These are phyloP conservation scores for Fusarium veterinarium DNA, from an alignment of 2,329 filamentous ascomycete species.

Conservation along the genomic window DNA sequence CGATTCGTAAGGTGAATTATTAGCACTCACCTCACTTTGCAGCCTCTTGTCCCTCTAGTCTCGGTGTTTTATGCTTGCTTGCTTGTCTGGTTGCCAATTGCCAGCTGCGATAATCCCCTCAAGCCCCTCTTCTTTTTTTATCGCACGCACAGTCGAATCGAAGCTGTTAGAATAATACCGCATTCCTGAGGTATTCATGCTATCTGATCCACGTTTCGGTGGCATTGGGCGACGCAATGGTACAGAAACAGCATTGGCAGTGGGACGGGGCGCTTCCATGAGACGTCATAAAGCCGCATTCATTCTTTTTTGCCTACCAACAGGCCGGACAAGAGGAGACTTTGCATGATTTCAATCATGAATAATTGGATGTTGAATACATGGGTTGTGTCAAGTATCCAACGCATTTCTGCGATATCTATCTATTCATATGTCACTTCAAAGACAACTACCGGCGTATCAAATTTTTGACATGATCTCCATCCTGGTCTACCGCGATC, in stretches of 20 bases:
- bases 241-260: constrained; percentile 13
- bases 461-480: not conserved
- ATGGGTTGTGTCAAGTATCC: not conserved
- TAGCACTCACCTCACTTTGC: constrained; percentile 34
- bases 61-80: constrained; percentile 39
- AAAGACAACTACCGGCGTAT: not conserved
- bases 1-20: constrained; percentile 37
- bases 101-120: constrained; percentile 18
- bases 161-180: constrained; percentile 35
- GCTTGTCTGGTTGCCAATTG: not conserved
- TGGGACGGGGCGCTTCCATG: constrained; percentile 26
- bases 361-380: not conserved
- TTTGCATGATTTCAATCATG: not conserved
- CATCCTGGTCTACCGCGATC: constrained; percentile 20
- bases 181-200: constrained; percentile 19
- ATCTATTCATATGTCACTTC: not conserved
- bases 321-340: constrained; percentile 5
- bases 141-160: constrained; percentile 24
- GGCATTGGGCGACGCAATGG: constrained; percentile 33
- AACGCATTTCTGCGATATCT: not conserved
- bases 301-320: constrained; percentile 5
- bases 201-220: constrained; percentile 31
- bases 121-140: constrained; percentile 26
- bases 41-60: constrained; percentile 22
- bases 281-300: constrained; percentile 35